These are phyloP conservation scores for Pseudocercospora fijiensis DNA, from an alignment of 2,329 filamentous ascomycete genomes.

Conservation along the genomic window DNA sequence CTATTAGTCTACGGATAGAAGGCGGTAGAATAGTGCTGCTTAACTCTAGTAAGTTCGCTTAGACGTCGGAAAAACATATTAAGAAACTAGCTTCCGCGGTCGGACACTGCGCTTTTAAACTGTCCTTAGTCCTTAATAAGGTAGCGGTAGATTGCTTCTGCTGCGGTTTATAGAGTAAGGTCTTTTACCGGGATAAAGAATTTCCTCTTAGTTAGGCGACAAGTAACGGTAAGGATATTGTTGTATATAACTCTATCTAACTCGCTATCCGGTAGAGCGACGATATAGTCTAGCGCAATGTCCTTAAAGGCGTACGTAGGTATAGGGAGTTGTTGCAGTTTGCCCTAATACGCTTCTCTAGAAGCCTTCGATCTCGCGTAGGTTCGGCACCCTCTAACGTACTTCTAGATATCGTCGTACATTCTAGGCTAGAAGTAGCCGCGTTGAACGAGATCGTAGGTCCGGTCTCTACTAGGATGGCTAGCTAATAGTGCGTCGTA, in stretches of 20 bases:
- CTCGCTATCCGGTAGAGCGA: background rate
- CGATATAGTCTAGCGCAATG: background rate
- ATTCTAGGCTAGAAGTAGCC: background rate
- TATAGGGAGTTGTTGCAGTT: background rate
- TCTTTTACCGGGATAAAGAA: background rate
- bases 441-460: background rate
- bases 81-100: background rate
- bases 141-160: background rate
- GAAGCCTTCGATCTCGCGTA: no score
- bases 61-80: background rate
- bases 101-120: background rate
- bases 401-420: background rate
- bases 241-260: background rate
- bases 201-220: background rate
- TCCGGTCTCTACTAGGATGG: background rate
- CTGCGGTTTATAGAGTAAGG: background rate
- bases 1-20: background rate
- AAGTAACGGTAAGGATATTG: background rate
- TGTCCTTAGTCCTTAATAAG: background rate
- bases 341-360: background rate
- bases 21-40: background rate
- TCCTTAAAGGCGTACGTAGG: background rate
- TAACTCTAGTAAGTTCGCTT: background rate
- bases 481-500: no score
- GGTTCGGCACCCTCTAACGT: no score